Evolutionary conservation across 2,329 filamentous ascomycete genomes (phyloP).

Genomic region (Zasmidium angulare): DNA sequence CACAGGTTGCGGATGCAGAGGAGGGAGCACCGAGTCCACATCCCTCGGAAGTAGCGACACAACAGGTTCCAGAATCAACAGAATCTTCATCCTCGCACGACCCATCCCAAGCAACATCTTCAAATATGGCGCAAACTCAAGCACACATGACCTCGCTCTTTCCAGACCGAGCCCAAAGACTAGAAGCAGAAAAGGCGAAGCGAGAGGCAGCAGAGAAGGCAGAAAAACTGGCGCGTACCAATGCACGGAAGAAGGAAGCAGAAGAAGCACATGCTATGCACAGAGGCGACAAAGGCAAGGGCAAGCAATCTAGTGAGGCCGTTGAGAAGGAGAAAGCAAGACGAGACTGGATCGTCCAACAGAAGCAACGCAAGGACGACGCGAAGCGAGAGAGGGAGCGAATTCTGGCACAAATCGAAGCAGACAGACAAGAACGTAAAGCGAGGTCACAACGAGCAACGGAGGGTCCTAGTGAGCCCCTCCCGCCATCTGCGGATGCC

Average conservation of each 20-base stretch:
- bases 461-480: conserved; percentile 11
- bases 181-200: conserved; percentile 42
- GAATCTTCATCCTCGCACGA: not conserved
- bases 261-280: conserved; percentile 31
- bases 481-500: conserved; percentile 18
- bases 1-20: not conserved
- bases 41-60: not conserved
- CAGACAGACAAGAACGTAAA: conserved; percentile 70
- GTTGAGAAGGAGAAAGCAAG: conserved; percentile 32
- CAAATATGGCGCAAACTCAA: conserved; percentile 3
- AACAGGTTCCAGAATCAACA: not conserved
- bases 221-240: conserved; percentile 37
- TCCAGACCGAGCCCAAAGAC: conserved; percentile 52
- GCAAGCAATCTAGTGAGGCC: conserved; percentile 41
- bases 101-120: conserved; percentile 3
- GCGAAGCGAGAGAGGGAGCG: conserved; percentile 67
- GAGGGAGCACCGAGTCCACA: not conserved
- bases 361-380: conserved; percentile 64
- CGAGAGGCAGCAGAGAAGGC: conserved; percentile 53
- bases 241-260: conserved; percentile 41
- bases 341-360: conserved; percentile 36
- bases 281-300: conserved; percentile 22
- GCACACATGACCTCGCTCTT: conserved; percentile 39
- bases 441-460: conserved; percentile 50
- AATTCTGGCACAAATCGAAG: conserved; percentile 72